These are phyloP conservation scores for Angomonas ambiguus DNA, from an alignment of 208 protist genomes.

Conservation along the genomic window DNA sequence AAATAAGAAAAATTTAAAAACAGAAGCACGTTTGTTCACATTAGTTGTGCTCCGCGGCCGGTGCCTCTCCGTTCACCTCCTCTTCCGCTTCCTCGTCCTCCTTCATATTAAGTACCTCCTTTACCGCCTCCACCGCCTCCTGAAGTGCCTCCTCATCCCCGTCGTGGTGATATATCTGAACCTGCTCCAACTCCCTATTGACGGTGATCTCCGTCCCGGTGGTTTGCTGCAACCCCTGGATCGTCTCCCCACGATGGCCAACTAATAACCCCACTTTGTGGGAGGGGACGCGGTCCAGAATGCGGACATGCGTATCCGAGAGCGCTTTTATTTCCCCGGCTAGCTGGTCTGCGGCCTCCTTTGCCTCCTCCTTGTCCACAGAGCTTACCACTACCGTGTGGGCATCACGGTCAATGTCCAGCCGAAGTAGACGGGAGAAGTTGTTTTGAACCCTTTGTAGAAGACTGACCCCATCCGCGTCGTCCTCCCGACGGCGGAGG, in stretches of 20 bases:
- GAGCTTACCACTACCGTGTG: constrained; percentile 27
- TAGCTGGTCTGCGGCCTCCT: constrained; percentile 23
- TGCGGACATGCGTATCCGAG: constrained; percentile 21
- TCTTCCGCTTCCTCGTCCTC: constrained; percentile 15
- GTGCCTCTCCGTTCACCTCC: not conserved
- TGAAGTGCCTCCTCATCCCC: constrained; percentile 31
- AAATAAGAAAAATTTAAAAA: constrained; percentile 2
- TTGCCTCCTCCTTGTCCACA: constrained; percentile 21
- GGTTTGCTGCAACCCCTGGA: constrained; percentile 27
- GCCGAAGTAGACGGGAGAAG: constrained; percentile 27
- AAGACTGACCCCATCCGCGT: constrained; percentile 11
- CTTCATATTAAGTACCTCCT: constrained; percentile 1
- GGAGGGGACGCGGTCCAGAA: constrained; percentile 24
- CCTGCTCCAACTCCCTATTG: constrained; percentile 20
- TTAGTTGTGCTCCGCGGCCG: not conserved
- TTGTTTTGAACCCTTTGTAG: constrained; percentile 22
- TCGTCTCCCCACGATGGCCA: constrained; percentile 24
- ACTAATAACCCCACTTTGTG: constrained; percentile 22
- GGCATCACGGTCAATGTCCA: constrained; percentile 36
- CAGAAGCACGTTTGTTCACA: not conserved
- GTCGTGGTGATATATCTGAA: constrained; percentile 32
- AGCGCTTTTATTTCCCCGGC: constrained; percentile 17
- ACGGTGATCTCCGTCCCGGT: constrained; percentile 41
- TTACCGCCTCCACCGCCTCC: constrained; percentile 23
- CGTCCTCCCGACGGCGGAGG: constrained; percentile 11